A percentile compares a stretch with the other conserved stretches of the same genome.
phyloP scores from a whole-genome alignment of 768 basidiomycete genomes.

The Boletus patriciae region DNA sequence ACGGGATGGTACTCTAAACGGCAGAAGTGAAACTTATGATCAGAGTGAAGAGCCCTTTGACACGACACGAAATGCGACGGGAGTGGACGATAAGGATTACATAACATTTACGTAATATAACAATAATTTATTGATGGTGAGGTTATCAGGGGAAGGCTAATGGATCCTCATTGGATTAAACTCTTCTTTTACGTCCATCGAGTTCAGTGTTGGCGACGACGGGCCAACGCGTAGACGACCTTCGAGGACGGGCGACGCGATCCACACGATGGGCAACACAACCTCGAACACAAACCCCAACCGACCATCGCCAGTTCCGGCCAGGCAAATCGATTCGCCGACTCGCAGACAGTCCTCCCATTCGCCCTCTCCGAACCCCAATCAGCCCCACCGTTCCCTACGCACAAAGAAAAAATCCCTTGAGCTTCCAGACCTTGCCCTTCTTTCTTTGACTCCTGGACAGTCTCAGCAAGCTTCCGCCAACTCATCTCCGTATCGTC shows the following conservation, averaged over 20 bases:
- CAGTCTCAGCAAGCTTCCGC: conserved; percentile 37
- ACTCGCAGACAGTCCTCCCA: conserved; percentile 22
- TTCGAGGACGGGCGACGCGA: conserved; percentile 19
- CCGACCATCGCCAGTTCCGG: conserved; percentile 25
- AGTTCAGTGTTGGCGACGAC: conserved; percentile 23
- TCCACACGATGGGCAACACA: conserved; percentile 35
- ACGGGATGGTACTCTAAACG: not conserved
- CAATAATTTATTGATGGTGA: conserved; percentile 15
- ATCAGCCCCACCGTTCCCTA: conserved; percentile 57
- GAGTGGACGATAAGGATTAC: conserved; percentile 2
- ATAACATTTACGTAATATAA: conserved; percentile 14
- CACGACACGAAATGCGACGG: not conserved
- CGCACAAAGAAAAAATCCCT: conserved; percentile 70
- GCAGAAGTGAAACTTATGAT: too few relatives aligned
- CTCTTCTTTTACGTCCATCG: conserved; percentile 37
- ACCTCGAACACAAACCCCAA: conserved; percentile 32
- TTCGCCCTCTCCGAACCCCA: conserved; percentile 43
- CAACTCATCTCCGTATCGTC: conserved; percentile 42
- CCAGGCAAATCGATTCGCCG: conserved; percentile 28
- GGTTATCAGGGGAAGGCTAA: conserved; percentile 24
- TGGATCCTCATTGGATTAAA: conserved; percentile 26
- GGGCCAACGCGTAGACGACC: conserved; percentile 13
- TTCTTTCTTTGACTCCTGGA: conserved; percentile 47
- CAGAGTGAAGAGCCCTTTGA: not conserved
- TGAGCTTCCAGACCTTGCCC: conserved; percentile 72